Conservation (phyloP, 208 protist genomes). For the Angomonas ambiguus region DNA sequence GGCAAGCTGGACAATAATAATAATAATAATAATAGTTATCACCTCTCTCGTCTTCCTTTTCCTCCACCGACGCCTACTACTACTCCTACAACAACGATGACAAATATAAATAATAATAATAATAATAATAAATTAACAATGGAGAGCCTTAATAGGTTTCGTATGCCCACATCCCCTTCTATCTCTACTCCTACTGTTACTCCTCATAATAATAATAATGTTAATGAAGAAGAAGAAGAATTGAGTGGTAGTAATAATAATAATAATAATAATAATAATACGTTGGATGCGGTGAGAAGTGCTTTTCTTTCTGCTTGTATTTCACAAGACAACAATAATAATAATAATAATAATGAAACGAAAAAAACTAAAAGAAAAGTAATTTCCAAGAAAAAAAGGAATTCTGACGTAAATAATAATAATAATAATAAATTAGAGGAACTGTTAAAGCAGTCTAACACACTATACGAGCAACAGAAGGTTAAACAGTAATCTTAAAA, state of each 20-base stretch:
- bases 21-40: neutral
- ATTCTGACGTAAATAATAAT: neutral
- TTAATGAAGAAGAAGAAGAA: neutral
- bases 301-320: too few relatives aligned
- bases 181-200: neutral
- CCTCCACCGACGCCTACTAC: neutral
- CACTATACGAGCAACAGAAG: slow-evolving; percentile 5
- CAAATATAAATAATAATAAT: too few relatives aligned
- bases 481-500: neutral
- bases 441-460: slow-evolving; percentile 4
- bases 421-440: slow-evolving; percentile 14
- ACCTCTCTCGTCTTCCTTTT: neutral
- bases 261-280: slow-evolving; percentile 4
- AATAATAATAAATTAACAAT: neutral
- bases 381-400: too few relatives aligned
- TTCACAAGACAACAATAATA: too few relatives aligned
- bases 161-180: neutral
- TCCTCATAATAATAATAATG: neutral
- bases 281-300: too few relatives aligned
- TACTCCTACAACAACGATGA: slow-evolving; percentile 1
- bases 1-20: neutral
- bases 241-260: neutral
- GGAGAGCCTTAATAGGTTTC: neutral
- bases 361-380: neutral
- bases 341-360: neutral